A percentile compares a stretch with the other conserved stretches of the same genome.
phyloP scores from a whole-genome alignment of 148 eudicot species.

The Fallopia convolvulus region DNA sequence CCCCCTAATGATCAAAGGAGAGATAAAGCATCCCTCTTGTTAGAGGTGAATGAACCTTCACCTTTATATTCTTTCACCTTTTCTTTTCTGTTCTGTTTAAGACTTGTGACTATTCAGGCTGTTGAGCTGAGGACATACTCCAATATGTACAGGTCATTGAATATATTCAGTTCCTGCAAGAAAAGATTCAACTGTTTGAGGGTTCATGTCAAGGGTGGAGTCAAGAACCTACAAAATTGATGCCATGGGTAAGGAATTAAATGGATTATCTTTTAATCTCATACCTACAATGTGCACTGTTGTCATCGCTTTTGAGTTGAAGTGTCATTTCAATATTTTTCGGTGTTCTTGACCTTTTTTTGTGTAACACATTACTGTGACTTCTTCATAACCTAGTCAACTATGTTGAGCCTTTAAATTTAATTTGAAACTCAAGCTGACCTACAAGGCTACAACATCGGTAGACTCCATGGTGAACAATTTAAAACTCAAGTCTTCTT shows the following conservation, averaged over 20 bases:
- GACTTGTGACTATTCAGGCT: not conserved
- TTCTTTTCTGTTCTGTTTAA: not conserved
- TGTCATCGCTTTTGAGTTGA: not conserved
- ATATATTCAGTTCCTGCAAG: constrained; percentile 76
- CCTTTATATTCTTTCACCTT: constrained; percentile 17
- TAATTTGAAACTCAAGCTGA: not conserved
- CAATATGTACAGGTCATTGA: constrained; percentile 61
- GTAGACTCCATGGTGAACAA: too few species aligned
- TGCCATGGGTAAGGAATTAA: constrained; percentile 55
- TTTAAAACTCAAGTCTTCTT: too few species aligned
- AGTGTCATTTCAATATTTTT: not conserved
- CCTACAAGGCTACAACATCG: too few species aligned
- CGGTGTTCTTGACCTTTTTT: not conserved
- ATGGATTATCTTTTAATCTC: not conserved
- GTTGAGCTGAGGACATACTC: not conserved
- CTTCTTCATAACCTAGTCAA: not conserved
- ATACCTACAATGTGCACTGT: not conserved
- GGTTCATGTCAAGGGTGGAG: constrained; percentile 66
- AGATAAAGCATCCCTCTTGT: constrained; percentile 84
- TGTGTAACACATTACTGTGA: not conserved
- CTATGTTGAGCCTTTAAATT: not conserved
- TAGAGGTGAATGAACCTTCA: constrained; percentile 53
- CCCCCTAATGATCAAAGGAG: constrained; percentile 94
- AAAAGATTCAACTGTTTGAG: constrained; percentile 65
- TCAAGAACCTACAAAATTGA: constrained; percentile 59